Conservation (phyloP, 1,139 yeast species). For the Debaryomyces udenii region DNA sequence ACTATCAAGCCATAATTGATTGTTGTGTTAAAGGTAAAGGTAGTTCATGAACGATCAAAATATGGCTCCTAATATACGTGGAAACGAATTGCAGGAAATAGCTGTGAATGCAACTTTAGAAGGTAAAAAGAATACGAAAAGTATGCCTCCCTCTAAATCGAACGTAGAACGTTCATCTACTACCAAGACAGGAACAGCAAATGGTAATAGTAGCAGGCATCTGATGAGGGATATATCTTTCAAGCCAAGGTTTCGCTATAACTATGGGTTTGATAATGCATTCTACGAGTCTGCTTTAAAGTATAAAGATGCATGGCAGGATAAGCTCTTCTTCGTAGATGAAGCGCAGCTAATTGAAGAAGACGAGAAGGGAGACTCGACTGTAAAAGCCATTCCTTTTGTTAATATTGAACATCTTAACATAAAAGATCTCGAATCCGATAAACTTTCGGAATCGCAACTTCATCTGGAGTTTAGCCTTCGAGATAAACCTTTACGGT, state of each 20-base stretch:
- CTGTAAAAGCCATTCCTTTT: slow-evolving; percentile 4
- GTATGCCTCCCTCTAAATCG: neutral
- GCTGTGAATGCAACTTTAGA: slow-evolving; percentile 6
- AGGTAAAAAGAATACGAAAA: neutral
- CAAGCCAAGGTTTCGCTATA: slow-evolving; percentile 37
- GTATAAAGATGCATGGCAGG: slow-evolving; percentile 41
- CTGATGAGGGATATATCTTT: slow-evolving; percentile 33
- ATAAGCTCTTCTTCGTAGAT: slow-evolving; percentile 33
- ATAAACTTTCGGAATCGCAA: slow-evolving; percentile 10
- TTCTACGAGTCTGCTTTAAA: slow-evolving; percentile 27
- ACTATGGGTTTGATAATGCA: slow-evolving; percentile 38
- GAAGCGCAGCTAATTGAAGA: slow-evolving; percentile 21
- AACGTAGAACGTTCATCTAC: neutral
- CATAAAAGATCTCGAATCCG: slow-evolving; percentile 9
- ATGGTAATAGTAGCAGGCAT: slow-evolving; percentile 6
- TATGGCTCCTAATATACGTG: slow-evolving; percentile 1
- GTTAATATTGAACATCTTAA: slow-evolving; percentile 11
- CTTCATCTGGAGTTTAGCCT: slow-evolving; percentile 10
- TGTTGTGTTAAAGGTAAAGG: too few species aligned
- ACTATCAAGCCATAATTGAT: neutral
- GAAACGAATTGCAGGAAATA: slow-evolving; percentile 2
- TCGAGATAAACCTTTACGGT: neutral
- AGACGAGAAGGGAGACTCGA: slow-evolving; percentile 5
- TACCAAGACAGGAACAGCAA: neutral
- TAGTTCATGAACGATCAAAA: neutral